Evolutionary conservation across 1,139 yeast genomes (phyloP).

Genomic region (Hansenula sp.): DNA sequence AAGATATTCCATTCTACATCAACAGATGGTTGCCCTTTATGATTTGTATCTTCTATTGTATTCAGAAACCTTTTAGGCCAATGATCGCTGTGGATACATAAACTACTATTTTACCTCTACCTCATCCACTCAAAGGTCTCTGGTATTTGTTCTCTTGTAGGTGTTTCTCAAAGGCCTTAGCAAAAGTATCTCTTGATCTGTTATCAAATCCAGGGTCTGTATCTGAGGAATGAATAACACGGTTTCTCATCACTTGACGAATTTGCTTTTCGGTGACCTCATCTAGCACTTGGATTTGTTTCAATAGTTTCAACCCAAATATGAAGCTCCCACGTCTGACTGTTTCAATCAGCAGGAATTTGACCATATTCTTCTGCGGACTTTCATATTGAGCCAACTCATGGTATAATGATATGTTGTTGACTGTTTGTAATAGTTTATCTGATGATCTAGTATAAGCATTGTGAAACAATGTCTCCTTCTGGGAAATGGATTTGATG

Average conservation of each 20-base stretch:
- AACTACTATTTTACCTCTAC: too few relatives aligned
- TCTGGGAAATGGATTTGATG: too few relatives aligned
- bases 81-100: too few relatives aligned
- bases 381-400: background rate
- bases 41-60: too few relatives aligned
- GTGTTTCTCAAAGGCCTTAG: background rate
- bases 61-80: too few relatives aligned
- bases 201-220: background rate
- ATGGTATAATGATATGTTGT: background rate
- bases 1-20: too few relatives aligned
- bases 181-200: background rate
- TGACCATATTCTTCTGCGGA: background rate
- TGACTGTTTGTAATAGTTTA: background rate
- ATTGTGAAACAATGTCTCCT: background rate
- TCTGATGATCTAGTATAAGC: too few relatives aligned
- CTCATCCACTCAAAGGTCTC: too few relatives aligned
- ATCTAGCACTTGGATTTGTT: background rate
- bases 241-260: too few relatives aligned
- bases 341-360: background rate
- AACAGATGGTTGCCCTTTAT: too few relatives aligned
- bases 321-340: slow-evolving; percentile 2
- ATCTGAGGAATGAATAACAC: background rate
- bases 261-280: too few relatives aligned
- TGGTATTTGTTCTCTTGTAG: too few relatives aligned
- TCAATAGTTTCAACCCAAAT: background rate